These are phyloP conservation scores for Mimosa bimucronata DNA, from an alignment of 306 rosid species.

Conservation along the genomic window DNA sequence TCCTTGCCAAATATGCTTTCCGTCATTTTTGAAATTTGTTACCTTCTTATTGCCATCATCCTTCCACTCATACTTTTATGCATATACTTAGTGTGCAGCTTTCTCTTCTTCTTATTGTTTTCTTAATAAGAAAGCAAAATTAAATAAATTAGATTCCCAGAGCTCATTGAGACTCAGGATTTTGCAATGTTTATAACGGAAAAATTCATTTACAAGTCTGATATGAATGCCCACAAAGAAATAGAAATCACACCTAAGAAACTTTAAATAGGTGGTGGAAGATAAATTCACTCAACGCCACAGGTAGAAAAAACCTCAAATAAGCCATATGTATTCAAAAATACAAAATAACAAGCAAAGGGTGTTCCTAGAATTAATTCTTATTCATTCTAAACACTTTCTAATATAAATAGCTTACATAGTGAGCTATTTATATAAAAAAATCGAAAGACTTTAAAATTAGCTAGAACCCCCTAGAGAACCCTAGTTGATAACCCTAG, in stretches of 20 bases:
- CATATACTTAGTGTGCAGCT: background rate
- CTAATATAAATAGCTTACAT: no score
- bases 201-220: no score
- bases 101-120: background rate
- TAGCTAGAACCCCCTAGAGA: no score
- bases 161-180: background rate
- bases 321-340: no score
- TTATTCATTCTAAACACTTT: no score
- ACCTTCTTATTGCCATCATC: background rate
- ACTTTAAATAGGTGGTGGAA: background rate
- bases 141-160: background rate
- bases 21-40: constrained; percentile 19
- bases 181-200: background rate
- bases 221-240: background rate
- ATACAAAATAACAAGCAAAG: no score
- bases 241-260: background rate
- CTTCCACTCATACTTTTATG: background rate
- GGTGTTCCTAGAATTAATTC: no score
- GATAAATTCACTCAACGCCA: background rate
- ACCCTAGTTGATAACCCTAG: no score
- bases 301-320: background rate
- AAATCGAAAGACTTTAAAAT: no score
- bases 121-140: no score
- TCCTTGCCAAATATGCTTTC: background rate
- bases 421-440: no score